phyloP scores from a whole-genome alignment of 208 protist species.

The Trichomonas vaginalis region DNA sequence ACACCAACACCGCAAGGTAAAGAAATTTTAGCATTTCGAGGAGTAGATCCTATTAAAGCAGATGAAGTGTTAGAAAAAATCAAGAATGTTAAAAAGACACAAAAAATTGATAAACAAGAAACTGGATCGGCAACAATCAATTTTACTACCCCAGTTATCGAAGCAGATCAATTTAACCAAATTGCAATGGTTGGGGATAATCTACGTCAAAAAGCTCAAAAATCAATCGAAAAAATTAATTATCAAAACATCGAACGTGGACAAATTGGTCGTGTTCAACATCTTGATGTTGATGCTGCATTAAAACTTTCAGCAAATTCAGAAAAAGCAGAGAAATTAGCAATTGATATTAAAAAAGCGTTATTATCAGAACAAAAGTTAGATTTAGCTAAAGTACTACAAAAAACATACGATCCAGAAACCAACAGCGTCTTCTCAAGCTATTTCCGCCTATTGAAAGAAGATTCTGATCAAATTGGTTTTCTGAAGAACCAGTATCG shows the following conservation, averaged over 20 bases:
- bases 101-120: not conserved
- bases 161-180: not conserved
- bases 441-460: not conserved
- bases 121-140: not conserved
- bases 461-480: not conserved
- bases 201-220: not conserved
- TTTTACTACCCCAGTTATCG: not conserved
- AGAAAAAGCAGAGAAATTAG: not conserved
- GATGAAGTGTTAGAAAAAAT: not conserved
- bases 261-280: not conserved
- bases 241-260: not conserved
- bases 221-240: not conserved
- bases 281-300: not conserved
- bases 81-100: not conserved
- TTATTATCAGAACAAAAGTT: not conserved
- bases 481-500: not conserved
- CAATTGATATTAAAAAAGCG: not conserved
- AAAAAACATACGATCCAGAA: not conserved
- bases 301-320: not conserved
- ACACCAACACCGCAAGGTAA: not conserved
- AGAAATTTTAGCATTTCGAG: not conserved
- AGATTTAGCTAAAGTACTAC: not conserved
- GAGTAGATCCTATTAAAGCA: not conserved
- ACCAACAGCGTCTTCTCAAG: not conserved
- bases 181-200: not conserved